Conservation (phyloP, 352 stramenopile genomes). For the Phytophthora constricta region DNA sequence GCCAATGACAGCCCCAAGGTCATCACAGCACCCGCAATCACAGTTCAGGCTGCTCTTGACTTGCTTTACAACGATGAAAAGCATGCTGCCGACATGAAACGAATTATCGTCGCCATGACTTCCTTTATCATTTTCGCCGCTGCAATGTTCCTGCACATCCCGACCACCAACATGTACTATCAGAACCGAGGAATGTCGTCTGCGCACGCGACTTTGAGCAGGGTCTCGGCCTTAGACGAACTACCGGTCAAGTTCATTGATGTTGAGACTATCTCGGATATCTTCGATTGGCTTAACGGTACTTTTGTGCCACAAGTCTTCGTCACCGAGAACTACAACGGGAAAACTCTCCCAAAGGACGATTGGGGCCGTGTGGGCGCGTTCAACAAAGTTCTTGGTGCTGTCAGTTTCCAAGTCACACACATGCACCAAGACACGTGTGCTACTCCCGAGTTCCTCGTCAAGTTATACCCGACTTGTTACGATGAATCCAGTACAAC, state of each 20-base stretch:
- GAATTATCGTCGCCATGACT: too few species aligned
- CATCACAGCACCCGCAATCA: too few species aligned
- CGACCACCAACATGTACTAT: slow-evolving; percentile 40
- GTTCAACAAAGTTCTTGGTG: slow-evolving; percentile 50
- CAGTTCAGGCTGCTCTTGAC: too few species aligned
- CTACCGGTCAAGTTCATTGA: slow-evolving; percentile 41
- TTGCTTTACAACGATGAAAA: too few species aligned
- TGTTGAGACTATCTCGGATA: slow-evolving; percentile 38
- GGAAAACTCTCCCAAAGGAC: slow-evolving; percentile 30
- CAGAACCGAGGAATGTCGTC: slow-evolving; percentile 40
- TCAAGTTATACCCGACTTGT: slow-evolving; percentile 39
- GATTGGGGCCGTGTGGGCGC: slow-evolving; percentile 34
- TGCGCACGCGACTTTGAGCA: slow-evolving; percentile 29
- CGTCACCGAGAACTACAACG: slow-evolving; percentile 54
- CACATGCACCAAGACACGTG: slow-evolving; percentile 14
- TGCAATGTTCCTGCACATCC: slow-evolving; percentile 54
- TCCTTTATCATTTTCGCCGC: slow-evolving; percentile 7
- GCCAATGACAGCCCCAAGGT: too few species aligned
- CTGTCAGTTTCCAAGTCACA: slow-evolving; percentile 37
- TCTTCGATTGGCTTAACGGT: slow-evolving; percentile 52
- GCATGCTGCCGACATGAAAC: too few species aligned
- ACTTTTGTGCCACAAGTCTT: slow-evolving; percentile 54
- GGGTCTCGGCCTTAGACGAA: slow-evolving; percentile 15
- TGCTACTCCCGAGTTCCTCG: slow-evolving; percentile 23
- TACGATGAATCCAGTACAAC: slow-evolving; percentile 25